Conservation (phyloP, 2,329 filamentous ascomycete species). For the Hawksworthiomyces lignivorus region DNA sequence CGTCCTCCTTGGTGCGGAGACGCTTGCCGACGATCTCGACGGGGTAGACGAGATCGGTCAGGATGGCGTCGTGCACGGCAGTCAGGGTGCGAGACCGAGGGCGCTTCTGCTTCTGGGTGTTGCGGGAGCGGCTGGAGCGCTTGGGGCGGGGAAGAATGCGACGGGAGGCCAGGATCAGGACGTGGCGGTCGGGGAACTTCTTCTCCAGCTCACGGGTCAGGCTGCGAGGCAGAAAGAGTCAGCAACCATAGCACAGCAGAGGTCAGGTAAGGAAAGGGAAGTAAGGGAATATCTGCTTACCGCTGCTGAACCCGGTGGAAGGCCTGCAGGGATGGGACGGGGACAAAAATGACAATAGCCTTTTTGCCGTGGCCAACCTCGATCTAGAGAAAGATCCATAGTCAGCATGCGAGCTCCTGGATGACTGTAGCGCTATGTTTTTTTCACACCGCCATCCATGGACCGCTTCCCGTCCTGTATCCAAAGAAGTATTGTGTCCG, state of each 20-base stretch:
- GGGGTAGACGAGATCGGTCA: constrained; percentile 96
- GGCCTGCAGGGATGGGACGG: constrained; percentile 93
- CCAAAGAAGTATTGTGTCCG: constrained; percentile 38
- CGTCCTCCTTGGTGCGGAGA: constrained; percentile 96
- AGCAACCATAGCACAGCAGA: not conserved
- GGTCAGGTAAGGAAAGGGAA: no score
- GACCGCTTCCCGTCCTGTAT: constrained; percentile 70
- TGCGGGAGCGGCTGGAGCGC: constrained; percentile 94
- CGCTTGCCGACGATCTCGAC: constrained; percentile 99
- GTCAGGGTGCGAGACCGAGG: constrained; percentile 96
- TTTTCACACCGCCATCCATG: constrained; percentile 43
- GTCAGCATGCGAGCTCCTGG: constrained; percentile 72
- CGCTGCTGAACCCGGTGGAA: constrained; percentile 99
- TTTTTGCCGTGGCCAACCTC: constrained; percentile 99
- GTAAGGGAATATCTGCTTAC: constrained; percentile 48
- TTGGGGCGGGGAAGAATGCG: constrained; percentile 98
- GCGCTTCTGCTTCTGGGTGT: constrained; percentile 97
- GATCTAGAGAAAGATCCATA: constrained; percentile 75
- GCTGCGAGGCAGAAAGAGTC: constrained; percentile 37
- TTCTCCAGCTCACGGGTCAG: constrained; percentile 99
- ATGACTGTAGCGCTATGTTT: constrained; percentile 22
- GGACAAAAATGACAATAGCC: constrained; percentile 99
- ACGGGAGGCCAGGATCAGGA: constrained; percentile 97
- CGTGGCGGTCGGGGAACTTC: constrained; percentile 99
- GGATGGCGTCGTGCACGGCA: constrained; percentile 97